These are phyloP conservation scores for Aureobasidium zeae DNA, from an alignment of 2,329 filamentous ascomycete species.

Conservation along the genomic window DNA sequence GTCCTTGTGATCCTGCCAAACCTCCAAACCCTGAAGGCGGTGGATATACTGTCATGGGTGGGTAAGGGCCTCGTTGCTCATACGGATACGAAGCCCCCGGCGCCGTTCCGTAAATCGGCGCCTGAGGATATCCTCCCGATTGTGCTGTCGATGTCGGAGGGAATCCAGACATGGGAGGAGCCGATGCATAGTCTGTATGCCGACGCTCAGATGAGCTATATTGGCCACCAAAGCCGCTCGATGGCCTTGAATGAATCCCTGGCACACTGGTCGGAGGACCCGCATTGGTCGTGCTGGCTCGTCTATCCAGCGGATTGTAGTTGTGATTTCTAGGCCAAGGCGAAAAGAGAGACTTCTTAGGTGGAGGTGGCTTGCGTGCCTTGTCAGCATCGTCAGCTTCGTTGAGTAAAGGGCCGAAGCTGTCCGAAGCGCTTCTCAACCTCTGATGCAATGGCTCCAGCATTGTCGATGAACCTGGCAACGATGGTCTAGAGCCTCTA, in stretches of 20 bases:
- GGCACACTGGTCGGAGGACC: neutral
- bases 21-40: conserved; percentile 3
- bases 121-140: conserved; percentile 3
- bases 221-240: neutral
- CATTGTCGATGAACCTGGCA: neutral
- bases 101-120: conserved; percentile 1
- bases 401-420: conserved; percentile 10
- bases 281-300: conserved; percentile 8
- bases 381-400: conserved; percentile 1
- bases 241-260: neutral
- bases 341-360: conserved; percentile 14
- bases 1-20: conserved; percentile 5
- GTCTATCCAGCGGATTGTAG: conserved; percentile 13
- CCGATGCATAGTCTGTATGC: neutral
- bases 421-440: conserved; percentile 9
- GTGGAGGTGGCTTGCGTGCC: conserved; percentile 6
- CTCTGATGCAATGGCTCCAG: conserved; percentile 5
- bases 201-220: conserved; percentile 7
- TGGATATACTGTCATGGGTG: conserved; percentile 2
- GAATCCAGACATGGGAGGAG: conserved; percentile 4
- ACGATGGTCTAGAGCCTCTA: neutral
- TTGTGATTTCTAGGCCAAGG: conserved; percentile 13
- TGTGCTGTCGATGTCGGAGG: conserved; percentile 2
- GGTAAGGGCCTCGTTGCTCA: conserved; percentile 7
- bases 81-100: conserved; percentile 3